Evolutionary conservation across 202 grass and related monocot genomes (phyloP).

Genomic region (Elaeis oleifera): DNA sequence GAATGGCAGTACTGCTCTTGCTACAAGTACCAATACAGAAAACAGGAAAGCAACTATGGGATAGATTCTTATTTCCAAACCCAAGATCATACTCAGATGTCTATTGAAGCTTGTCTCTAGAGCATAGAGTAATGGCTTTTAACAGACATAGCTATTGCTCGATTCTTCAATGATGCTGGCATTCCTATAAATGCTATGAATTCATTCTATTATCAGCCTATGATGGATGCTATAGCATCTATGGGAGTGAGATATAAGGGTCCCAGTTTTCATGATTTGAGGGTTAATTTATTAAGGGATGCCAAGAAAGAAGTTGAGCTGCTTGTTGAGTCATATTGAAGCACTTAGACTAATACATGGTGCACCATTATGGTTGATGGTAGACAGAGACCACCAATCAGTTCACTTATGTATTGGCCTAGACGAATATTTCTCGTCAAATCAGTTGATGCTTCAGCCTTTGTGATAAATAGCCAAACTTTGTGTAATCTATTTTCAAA

Average conservation of each 20-base stretch:
- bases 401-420: conserved; percentile 19
- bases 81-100: too few relatives aligned
- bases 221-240: conserved; percentile 23
- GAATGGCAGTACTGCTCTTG: too few relatives aligned
- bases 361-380: conserved; percentile 19
- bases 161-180: conserved; percentile 20
- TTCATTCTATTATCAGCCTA: conserved; percentile 14
- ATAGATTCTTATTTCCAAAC: too few relatives aligned
- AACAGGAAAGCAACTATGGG: too few relatives aligned
- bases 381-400: conserved; percentile 9
- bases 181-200: conserved; percentile 23
- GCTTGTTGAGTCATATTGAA: conserved; percentile 13
- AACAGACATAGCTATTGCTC: conserved; percentile 11
- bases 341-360: neutral
- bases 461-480: conserved; percentile 6
- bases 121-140: neutral
- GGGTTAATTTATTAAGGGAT: conserved; percentile 19
- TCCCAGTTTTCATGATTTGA: conserved; percentile 22
- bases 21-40: too few relatives aligned
- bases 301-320: neutral
- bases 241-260: conserved; percentile 1
- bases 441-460: conserved; percentile 24
- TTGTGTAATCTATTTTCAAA: neutral
- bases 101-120: too few relatives aligned
- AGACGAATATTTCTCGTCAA: conserved; percentile 13